Base-by-base conservation (phyloP, 257 asterid species). In the Forsythia viridissima region DNA sequence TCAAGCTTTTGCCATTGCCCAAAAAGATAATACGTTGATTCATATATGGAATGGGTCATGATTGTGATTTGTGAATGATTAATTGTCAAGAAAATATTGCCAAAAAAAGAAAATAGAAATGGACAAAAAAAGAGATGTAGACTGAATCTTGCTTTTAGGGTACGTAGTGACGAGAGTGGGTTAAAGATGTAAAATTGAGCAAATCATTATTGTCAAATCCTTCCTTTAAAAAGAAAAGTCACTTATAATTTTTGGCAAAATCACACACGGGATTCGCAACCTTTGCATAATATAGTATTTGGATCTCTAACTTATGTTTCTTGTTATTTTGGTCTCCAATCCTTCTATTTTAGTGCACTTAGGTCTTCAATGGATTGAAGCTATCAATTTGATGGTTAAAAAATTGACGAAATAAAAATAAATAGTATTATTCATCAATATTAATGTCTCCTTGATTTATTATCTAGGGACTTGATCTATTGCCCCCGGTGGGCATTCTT, bases 191-290 rank as follows among this genome's bases (percentile, higher is more conserved):
- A 18, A 52, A 6, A 21, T 63, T 63, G 4, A 57, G 63, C 79
- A 41, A 80, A 76, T 86, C 73, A 83, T 76, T 67, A 63, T 82
- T 75, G 80, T 70, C 79, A 74, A 74, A 71, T 0, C 82, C 72
- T 77, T 74, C 78, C 79, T 85, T 75, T 66, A 83, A 86, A 80
- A 71, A 70, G 76, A 82, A 46, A 21, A 6, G 11, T 6, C 36
- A 0, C 36, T 4, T 57, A 24, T 24, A 7, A n/a, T 20, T 57
- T 57, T n/a, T 3, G 66, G 12, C 30, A 18, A 18, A 57, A 7
- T 57, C 11, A 20, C 30, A 4, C 66, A n/a, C 18, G 34, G 10
- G 66, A 57, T 57, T 57, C 21, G 12, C 18, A 13, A 46, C 57
- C 4, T 48, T 48, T 48, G 20, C 59, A 48, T 59, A 20, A 20